Evolutionary conservation across 352 stramenopile genomes (phyloP).

Genomic region (Achlya hypogyna): DNA sequence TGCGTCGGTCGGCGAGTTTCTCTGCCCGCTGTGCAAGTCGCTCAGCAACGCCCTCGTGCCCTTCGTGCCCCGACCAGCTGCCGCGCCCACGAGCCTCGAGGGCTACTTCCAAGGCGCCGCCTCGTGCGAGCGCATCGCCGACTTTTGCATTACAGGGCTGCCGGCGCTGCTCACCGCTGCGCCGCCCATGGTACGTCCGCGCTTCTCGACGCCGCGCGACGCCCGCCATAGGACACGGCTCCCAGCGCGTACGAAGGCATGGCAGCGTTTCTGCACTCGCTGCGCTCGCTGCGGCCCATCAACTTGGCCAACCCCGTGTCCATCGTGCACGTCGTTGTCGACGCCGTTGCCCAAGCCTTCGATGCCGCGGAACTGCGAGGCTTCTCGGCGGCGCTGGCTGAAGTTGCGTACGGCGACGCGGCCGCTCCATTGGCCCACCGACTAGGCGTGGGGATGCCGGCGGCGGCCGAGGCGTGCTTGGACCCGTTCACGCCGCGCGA

Average conservation of each 20-base stretch:
- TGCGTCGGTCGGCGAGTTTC: conserved; percentile 75
- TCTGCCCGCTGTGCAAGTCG: conserved; percentile 85
- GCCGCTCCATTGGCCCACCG: background rate
- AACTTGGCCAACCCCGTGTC: background rate
- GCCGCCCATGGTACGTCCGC: background rate
- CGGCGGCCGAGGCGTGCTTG: conserved; percentile 33
- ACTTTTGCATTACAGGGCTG: background rate
- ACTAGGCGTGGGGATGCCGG: background rate
- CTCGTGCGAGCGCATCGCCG: background rate
- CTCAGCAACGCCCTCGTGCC: conserved; percentile 87
- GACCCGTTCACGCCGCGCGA: conserved; percentile 68
- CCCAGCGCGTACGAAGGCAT: background rate
- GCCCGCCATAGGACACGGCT: background rate
- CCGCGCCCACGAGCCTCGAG: background rate
- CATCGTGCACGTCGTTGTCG: background rate
- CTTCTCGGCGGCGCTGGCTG: background rate
- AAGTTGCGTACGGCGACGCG: background rate
- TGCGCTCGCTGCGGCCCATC: background rate
- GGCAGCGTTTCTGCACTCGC: background rate
- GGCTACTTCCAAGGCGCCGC: background rate
- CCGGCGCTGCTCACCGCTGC: background rate
- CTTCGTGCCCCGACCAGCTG: conserved; percentile 31
- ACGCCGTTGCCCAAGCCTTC: background rate
- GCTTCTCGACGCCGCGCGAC: background rate
- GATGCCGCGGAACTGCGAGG: background rate